Percentiles rank a stretch among this genome's conserved stretches.
phyloP scores from a whole-genome alignment of 768 basidiomycete genomes.

The Kockovaella imperatae region DNA sequence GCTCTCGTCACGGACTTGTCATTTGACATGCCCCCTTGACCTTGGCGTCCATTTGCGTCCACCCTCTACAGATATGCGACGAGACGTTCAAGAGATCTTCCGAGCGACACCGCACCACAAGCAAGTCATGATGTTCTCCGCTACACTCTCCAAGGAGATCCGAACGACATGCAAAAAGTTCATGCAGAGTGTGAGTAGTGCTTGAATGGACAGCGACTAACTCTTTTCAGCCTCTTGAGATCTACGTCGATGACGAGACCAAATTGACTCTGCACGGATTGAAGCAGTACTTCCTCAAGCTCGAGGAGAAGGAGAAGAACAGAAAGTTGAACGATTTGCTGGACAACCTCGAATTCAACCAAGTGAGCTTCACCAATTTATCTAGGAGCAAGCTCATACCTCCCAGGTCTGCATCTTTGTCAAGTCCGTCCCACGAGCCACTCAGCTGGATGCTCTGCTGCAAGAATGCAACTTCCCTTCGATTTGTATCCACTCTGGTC shows the following conservation, averaged over 20 bases:
- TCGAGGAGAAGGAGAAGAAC: slow-evolving; percentile 92
- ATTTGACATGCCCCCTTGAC: no score
- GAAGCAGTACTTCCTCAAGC: slow-evolving; percentile 96
- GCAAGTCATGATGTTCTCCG: slow-evolving; percentile 99
- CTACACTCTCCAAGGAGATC: slow-evolving; percentile 94
- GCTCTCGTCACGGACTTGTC: no score
- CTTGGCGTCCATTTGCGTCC: neutral
- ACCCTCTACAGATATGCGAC: slow-evolving; percentile 85
- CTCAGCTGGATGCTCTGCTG: slow-evolving; percentile 89
- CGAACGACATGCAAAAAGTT: slow-evolving; percentile 98
- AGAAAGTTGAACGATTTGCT: slow-evolving; percentile 92
- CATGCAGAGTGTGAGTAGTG: slow-evolving; percentile 81
- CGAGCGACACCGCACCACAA: slow-evolving; percentile 97
- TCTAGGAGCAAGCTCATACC: neutral
- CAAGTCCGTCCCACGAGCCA: slow-evolving; percentile 93
- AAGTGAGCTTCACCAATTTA: slow-evolving; percentile 51
- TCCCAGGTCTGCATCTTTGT: slow-evolving; percentile 95
- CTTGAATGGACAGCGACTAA: slow-evolving; percentile 3
- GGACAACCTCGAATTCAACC: slow-evolving; percentile 96
- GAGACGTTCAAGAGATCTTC: slow-evolving; percentile 99
- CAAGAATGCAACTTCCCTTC: slow-evolving; percentile 98
- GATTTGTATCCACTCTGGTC: slow-evolving; percentile 91
- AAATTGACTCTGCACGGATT: slow-evolving; percentile 95
- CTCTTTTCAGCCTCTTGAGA: slow-evolving; percentile 76
- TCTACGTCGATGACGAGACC: slow-evolving; percentile 98